Percentiles rank a stretch among this genome's conserved stretches.
Evolutionary conservation across 2,329 filamentous ascomycete genomes (phyloP).

Genomic region (Exophiala spinifera): DNA sequence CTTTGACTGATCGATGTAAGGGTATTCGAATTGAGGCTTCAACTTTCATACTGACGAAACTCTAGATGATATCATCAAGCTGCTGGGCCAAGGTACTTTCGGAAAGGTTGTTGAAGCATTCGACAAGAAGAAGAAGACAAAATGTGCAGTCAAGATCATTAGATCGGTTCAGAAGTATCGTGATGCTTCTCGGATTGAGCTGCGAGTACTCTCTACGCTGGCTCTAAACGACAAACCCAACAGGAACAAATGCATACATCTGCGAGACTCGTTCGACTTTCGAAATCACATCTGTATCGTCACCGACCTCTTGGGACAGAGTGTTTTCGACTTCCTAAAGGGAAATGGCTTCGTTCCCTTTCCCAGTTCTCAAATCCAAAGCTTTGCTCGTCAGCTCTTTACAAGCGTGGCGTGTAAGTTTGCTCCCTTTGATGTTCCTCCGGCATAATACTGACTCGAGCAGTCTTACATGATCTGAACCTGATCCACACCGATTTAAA

Average conservation of each 20-base stretch:
- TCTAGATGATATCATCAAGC: constrained; percentile 78
- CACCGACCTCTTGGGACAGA: constrained; percentile 78
- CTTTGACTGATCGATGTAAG: constrained; percentile 86
- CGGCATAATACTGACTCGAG: constrained; percentile 30
- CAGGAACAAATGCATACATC: constrained; percentile 92
- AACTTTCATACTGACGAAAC: constrained; percentile 5
- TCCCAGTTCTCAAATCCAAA: constrained; percentile 97
- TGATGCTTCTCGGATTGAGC: constrained; percentile 90
- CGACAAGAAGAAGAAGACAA: constrained; percentile 70
- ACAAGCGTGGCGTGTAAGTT: constrained; percentile 95
- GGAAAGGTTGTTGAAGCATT: constrained; percentile 95
- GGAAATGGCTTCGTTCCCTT: constrained; percentile 94
- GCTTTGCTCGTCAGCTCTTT: constrained; percentile 89
- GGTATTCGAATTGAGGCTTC: constrained; percentile 28
- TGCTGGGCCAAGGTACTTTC: constrained; percentile 95
- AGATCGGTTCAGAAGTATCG: constrained; percentile 97
- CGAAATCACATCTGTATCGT: constrained; percentile 92
- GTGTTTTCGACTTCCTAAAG: constrained; percentile 97
- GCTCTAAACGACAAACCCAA: constrained; percentile 89
- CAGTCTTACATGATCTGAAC: constrained; percentile 93
- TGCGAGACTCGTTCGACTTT: constrained; percentile 96
- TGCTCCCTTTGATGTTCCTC: neutral
- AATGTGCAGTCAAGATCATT: constrained; percentile 97
- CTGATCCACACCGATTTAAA: constrained; percentile 76
- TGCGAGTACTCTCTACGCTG: constrained; percentile 86